Conservation (phyloP, 192 early-diverging fungal species). For the Chytriomyces sp. region DNA sequence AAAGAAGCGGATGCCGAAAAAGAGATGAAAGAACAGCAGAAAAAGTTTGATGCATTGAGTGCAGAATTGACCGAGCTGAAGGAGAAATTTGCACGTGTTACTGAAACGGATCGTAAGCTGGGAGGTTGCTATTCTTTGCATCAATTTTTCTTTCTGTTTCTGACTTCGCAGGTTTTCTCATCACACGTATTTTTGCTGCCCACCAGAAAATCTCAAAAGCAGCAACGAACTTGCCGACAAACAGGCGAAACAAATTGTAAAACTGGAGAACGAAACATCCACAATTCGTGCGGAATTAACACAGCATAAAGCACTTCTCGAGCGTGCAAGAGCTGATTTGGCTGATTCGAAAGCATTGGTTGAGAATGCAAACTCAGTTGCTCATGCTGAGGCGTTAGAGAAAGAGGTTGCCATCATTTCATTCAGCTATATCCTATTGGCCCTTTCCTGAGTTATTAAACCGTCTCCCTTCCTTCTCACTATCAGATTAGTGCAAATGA, state of each 20-base stretch:
- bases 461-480: not conserved
- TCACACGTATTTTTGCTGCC: not conserved
- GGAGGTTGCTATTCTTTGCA: constrained; percentile 17
- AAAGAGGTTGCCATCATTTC: constrained; percentile 25
- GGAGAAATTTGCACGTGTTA: constrained; percentile 25
- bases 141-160: constrained; percentile 1
- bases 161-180: not conserved
- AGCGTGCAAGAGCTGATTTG: constrained; percentile 40
- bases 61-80: constrained; percentile 40
- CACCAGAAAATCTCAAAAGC: constrained; percentile 27
- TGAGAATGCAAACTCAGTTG: constrained; percentile 40
- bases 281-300: constrained; percentile 12
- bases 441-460: not conserved
- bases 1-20: constrained; percentile 71
- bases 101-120: constrained; percentile 42
- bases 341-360: constrained; percentile 31
- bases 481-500: constrained; percentile 38
- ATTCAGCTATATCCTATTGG: not conserved
- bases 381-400: constrained; percentile 47
- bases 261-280: constrained; percentile 41
- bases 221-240: constrained; percentile 36
- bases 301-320: constrained; percentile 31
- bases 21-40: constrained; percentile 40
- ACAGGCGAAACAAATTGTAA: constrained; percentile 47
- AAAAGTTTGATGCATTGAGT: constrained; percentile 33